A percentile compares a stretch with the other conserved stretches of the same genome.
Evolutionary conservation across 371 early-diverging fungal genomes (phyloP).

Genomic region (Dinochytrium kinnereticum): DNA sequence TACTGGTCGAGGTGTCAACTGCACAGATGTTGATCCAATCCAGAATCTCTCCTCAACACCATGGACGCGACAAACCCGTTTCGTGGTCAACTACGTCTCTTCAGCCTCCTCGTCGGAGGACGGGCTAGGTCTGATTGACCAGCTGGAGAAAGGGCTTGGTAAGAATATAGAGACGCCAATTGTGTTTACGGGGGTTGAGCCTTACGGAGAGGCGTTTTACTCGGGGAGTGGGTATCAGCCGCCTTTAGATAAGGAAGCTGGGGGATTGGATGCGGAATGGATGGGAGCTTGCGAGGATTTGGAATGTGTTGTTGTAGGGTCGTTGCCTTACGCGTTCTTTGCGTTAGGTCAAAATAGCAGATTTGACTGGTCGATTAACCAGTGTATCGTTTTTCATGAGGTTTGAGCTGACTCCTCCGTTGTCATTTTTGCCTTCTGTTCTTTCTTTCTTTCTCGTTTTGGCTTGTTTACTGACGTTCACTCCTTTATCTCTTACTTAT

Average conservation of each 20-base stretch:
- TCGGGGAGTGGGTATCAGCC: conserved; percentile 8
- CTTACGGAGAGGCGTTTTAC: conserved; percentile 38
- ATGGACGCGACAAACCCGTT: conserved; percentile 25
- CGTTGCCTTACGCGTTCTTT: conserved; percentile 20
- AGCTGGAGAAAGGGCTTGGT: conserved; percentile 34
- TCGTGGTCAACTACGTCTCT: conserved; percentile 27
- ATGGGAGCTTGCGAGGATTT: conserved; percentile 26
- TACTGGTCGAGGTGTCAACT: conserved; percentile 34
- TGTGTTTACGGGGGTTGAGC: conserved; percentile 22
- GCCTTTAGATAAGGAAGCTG: conserved; percentile 5
- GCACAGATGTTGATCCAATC: conserved; percentile 32
- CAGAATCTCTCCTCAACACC: conserved; percentile 30
- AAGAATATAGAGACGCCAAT: conserved; percentile 33
- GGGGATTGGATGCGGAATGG: not conserved
- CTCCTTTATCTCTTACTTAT: too few species aligned
- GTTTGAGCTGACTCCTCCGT: not conserved
- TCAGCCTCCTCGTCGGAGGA: not conserved
- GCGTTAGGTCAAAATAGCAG: conserved; percentile 34
- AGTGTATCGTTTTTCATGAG: conserved; percentile 44
- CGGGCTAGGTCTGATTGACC: conserved; percentile 33
- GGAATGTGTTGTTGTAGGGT: conserved; percentile 17
- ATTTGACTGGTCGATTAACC: conserved; percentile 40
- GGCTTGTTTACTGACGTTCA: not conserved
- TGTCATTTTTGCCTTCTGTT: not conserved
- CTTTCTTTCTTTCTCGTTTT: not conserved